Base-by-base conservation (phyloP, 495 filamentous ascomycete genomes). In the Lichenothelia convexa region DNA sequence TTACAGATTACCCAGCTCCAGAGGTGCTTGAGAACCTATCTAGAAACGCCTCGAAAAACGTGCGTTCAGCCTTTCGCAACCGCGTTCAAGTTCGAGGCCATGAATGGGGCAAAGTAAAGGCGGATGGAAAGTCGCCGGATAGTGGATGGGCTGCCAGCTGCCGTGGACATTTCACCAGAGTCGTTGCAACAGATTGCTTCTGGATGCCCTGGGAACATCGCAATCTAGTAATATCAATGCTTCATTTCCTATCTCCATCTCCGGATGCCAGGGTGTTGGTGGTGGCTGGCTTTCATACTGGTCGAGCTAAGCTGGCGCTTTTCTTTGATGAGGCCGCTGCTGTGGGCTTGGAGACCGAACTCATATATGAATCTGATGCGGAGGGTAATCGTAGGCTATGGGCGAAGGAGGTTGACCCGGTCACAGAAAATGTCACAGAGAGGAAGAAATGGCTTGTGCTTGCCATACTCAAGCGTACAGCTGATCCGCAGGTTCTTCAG, bases 251-350 rank as follows among this genome's bases (percentile, higher is more conserved):
- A 23, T 64, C 56, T 4, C 17, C 60, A 2, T 32, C 45, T 33
- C 53, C 59, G 0, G 49, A 50, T 1, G 73, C 75, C 0, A 53
- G 66, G 22, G 65, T 78, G 6, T 78, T 74, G 62, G 68, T 78
- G 6, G 62, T 85, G 15, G 76, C 73, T 0, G 80, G 79, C 0
- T 87, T 92, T 45, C 86, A 94, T 55, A 93, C 86, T 0, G 84
- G 83, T 0, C 60, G 85, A 30, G 61, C 56, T 6, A 78, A 77
- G 47, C 64, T 92, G 52, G 64, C 62, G 1, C 56, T 53, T 0
- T 93, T 93, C 58, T 89, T 87, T 50, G 68, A 73, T n/a, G 63
- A 67, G 2, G 49, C 50, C 11, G 33, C 22, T 1, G 55, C 54
- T 40, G 60, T 52, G 23, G 83, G 76, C 1, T 55, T 94, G 38